Evolutionary conservation across 1,284 basidiomycete species (phyloP).

Genomic region (Austroboletus novae-zelandiae): DNA sequence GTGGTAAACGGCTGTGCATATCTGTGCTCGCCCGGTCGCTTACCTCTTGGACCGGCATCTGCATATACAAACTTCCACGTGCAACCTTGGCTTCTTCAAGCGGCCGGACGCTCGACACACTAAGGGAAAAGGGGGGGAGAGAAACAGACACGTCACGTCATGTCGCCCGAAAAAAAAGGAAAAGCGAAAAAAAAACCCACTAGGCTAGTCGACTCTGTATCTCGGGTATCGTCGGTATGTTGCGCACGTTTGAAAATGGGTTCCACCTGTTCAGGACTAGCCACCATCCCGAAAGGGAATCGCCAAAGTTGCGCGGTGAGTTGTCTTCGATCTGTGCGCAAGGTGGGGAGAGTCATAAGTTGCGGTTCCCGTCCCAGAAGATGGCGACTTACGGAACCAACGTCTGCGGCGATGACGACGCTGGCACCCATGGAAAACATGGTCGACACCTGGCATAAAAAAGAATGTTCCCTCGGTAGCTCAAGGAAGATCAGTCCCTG

Average conservation of each 20-base stretch:
- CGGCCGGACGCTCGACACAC: constrained; percentile 93
- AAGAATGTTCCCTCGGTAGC: background rate
- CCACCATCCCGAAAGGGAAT: constrained; percentile 97
- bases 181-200: constrained; percentile 45
- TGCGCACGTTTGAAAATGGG: constrained; percentile 80
- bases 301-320: constrained; percentile 91
- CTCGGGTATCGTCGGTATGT: constrained; percentile 92
- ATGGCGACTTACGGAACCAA: constrained; percentile 70
- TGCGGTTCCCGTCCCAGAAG: background rate
- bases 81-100: constrained; percentile 92
- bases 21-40: constrained; percentile 13
- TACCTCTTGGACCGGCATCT: constrained; percentile 92
- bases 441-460: constrained; percentile 63
- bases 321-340: constrained; percentile 81
- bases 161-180: background rate
- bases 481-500: background rate
- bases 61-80: constrained; percentile 88
- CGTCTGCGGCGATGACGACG: constrained; percentile 94
- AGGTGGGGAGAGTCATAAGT: background rate
- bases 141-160: background rate
- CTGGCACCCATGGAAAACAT: constrained; percentile 93
- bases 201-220: constrained; percentile 96
- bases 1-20: background rate
- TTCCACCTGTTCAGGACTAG: constrained; percentile 91
- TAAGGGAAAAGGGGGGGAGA: constrained; percentile 30